A percentile compares a stretch with the other conserved stretches of the same genome.
Conservation (phyloP, 2,329 filamentous ascomycete genomes). For the Rhynchosporium agropyri region DNA sequence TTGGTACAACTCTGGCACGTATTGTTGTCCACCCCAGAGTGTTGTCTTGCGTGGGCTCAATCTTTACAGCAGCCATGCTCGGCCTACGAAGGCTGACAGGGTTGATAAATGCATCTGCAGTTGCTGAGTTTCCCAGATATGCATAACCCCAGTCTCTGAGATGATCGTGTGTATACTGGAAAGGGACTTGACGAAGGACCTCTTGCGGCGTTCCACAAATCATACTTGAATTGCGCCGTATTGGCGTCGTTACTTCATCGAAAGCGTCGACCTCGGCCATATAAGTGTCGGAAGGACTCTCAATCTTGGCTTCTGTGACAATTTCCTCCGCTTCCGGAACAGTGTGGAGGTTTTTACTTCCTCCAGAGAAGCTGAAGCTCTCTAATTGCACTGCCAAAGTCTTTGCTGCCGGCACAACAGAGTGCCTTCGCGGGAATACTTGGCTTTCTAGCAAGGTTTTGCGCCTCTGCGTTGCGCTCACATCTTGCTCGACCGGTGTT, state of each 20-base stretch:
- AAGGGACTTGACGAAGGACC: conserved; percentile 29
- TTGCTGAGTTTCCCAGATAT: conserved; percentile 47
- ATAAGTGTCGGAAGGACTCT: conserved; percentile 13
- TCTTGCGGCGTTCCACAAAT: conserved; percentile 22
- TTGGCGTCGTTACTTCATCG: background rate
- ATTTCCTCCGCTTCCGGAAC: conserved; percentile 25
- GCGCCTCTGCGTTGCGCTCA: conserved; percentile 24
- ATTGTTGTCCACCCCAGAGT: conserved; percentile 42
- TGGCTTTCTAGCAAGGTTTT: conserved; percentile 29
- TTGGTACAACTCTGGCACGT: conserved; percentile 50
- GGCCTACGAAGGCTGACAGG: conserved; percentile 47
- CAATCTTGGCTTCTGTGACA: conserved; percentile 14
- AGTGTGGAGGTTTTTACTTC: conserved; percentile 19
- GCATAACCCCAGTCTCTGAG: conserved; percentile 48
- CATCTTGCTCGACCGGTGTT: conserved; percentile 23
- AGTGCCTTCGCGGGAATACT: conserved; percentile 32
- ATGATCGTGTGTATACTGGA: conserved; percentile 42
- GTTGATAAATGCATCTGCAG: conserved; percentile 51
- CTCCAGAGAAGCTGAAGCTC: conserved; percentile 27
- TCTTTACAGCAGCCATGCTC: conserved; percentile 28
- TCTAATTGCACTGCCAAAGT: conserved; percentile 22
- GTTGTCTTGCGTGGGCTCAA: background rate
- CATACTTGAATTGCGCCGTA: conserved; percentile 17
- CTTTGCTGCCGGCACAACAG: conserved; percentile 16
- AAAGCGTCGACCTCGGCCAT: conserved; percentile 7